Evolutionary conservation across 2,329 filamentous ascomycete genomes (phyloP).

Genomic region (Trichoderma sp.): DNA sequence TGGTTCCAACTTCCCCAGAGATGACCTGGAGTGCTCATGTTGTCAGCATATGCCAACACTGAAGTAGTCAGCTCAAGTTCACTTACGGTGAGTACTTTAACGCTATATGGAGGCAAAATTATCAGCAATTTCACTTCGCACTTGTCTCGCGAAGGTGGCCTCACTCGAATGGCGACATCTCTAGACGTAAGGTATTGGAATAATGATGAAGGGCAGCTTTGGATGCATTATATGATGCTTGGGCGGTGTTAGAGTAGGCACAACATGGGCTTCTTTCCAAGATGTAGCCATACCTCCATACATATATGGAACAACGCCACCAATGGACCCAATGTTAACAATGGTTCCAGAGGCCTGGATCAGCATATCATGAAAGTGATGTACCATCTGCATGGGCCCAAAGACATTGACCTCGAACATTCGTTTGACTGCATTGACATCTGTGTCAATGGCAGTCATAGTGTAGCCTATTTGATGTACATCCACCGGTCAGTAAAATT

Average conservation of each 20-base stretch:
- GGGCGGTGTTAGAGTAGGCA: neutral
- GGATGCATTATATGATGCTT: conserved; percentile 25
- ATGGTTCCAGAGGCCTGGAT: conserved; percentile 27
- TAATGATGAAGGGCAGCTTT: conserved; percentile 29
- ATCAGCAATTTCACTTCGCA: neutral
- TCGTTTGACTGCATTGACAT: conserved; percentile 32
- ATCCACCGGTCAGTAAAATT: neutral
- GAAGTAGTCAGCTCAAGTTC: too few species aligned
- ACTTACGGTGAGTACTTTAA: conserved; percentile 4
- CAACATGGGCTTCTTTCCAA: neutral
- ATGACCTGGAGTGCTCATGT: conserved; percentile 5
- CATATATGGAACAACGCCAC: conserved; percentile 25
- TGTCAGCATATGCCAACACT: neutral
- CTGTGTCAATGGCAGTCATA: conserved; percentile 32
- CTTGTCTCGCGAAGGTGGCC: neutral
- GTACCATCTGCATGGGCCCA: conserved; percentile 31
- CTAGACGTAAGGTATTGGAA: conserved; percentile 25
- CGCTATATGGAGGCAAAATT: neutral
- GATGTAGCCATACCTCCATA: conserved; percentile 19
- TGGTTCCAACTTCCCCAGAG: conserved; percentile 20
- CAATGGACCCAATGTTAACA: conserved; percentile 29
- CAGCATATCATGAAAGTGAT: conserved; percentile 24
- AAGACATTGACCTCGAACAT: conserved; percentile 46
- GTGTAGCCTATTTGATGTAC: conserved; percentile 24
- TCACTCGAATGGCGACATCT: conserved; percentile 28